phyloP scores from a whole-genome alignment of 164 flowering plant genomes.

The Cinnamomum chago region DNA sequence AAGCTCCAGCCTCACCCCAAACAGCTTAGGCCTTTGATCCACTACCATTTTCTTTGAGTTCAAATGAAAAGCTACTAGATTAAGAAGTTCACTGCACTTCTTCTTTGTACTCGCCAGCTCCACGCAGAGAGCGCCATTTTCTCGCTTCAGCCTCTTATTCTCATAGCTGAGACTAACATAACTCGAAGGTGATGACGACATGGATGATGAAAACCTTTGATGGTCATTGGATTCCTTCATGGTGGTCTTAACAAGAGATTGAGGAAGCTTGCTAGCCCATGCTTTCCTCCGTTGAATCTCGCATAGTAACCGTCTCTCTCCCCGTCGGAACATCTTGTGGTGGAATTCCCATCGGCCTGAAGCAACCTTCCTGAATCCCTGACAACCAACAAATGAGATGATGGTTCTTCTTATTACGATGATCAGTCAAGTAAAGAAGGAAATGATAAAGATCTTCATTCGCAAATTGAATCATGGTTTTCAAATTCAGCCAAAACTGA shows the following conservation, averaged over 20 bases:
- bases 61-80: constrained; percentile 25
- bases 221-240: constrained; percentile 36
- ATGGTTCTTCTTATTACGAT: too few relatives aligned
- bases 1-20: constrained; percentile 66
- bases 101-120: constrained; percentile 54
- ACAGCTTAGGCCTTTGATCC: constrained; percentile 42
- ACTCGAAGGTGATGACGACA: constrained; percentile 40
- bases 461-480: too few relatives aligned
- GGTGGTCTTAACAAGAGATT: constrained; percentile 1
- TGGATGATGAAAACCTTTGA: constrained; percentile 41
- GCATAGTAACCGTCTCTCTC: constrained; percentile 38
- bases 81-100: constrained; percentile 62
- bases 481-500: too few relatives aligned
- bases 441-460: too few relatives aligned
- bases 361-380: constrained; percentile 71
- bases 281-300: constrained; percentile 63
- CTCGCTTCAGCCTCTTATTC: constrained; percentile 55
- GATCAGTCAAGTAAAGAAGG: too few relatives aligned
- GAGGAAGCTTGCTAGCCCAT: constrained; percentile 35
- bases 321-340: constrained; percentile 64
- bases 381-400: not conserved
- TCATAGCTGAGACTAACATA: constrained; percentile 44
- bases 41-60: constrained; percentile 8
- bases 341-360: constrained; percentile 74
- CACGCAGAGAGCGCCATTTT: constrained; percentile 43